These are phyloP conservation scores for Sistotremastrum suecicum DNA, from an alignment of 768 basidiomycete genomes.

Conservation along the genomic window DNA sequence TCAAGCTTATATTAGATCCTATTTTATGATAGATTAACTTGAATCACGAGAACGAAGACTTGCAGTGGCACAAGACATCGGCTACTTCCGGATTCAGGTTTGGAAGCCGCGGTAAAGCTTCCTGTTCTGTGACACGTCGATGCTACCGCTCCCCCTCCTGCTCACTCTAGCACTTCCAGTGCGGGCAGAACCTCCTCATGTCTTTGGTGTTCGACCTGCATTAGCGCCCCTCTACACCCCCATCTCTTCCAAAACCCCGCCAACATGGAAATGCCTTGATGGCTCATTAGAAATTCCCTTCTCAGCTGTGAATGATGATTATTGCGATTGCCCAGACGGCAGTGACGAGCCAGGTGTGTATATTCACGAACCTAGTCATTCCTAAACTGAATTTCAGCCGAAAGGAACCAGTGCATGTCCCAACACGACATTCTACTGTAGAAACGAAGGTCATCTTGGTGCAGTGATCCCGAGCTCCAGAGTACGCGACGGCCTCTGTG, in stretches of 20 bases:
- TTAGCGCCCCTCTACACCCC: too few species aligned
- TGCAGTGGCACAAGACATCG: too few species aligned
- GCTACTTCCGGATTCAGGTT: too few species aligned
- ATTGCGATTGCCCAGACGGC: constrained; percentile 89
- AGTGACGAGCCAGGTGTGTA: constrained; percentile 80
- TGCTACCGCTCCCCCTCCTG: too few species aligned
- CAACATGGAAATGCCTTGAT: constrained; percentile 66
- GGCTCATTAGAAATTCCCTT: constrained; percentile 67
- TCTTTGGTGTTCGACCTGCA: too few species aligned
- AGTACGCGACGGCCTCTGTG: constrained; percentile 89
- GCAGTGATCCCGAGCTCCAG: constrained; percentile 62
- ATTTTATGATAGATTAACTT: too few species aligned
- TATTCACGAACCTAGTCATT: background rate
- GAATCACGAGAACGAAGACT: too few species aligned
- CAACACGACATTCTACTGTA: constrained; percentile 66
- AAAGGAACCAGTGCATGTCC: constrained; percentile 78
- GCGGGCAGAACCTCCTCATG: too few species aligned
- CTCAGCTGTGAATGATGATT: constrained; percentile 83
- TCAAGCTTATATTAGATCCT: too few species aligned
- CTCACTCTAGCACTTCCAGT: too few species aligned
- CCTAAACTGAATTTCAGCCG: constrained; percentile 1
- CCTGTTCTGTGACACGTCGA: too few species aligned
- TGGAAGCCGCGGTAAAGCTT: too few species aligned
- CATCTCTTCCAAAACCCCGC: constrained; percentile 2
- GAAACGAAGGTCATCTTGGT: constrained; percentile 81